Evolutionary conservation across 2,329 filamentous ascomycete genomes (phyloP).

Genomic region (Aspergillus glaucus): DNA sequence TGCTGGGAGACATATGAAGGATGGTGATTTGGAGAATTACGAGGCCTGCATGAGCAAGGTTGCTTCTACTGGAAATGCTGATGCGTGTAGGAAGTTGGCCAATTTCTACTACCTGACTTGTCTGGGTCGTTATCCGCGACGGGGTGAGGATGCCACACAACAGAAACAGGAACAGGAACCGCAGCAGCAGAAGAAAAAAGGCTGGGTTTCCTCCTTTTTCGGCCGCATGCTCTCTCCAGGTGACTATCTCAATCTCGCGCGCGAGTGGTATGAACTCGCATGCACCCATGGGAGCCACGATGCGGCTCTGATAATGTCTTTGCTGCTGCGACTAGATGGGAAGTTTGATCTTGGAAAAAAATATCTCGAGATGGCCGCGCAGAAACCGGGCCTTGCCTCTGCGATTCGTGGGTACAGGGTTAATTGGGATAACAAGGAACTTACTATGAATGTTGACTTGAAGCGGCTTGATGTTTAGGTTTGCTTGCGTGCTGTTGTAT

Average conservation of each 20-base stretch:
- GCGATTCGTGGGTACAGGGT: slow-evolving; percentile 9
- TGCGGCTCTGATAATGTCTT: slow-evolving; percentile 22
- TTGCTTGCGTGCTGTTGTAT: not conserved
- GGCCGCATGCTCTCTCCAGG: slow-evolving; percentile 11
- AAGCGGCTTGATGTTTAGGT: slow-evolving; percentile 18
- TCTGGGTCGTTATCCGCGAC: slow-evolving; percentile 18
- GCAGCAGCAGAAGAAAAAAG: not conserved
- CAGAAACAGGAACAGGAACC: not conserved
- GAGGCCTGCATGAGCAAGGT: slow-evolving; percentile 31
- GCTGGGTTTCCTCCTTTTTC: slow-evolving; percentile 7
- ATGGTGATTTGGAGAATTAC: slow-evolving; percentile 22
- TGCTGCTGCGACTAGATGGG: slow-evolving; percentile 25
- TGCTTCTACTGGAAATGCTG: slow-evolving; percentile 21
- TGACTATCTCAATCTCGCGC: slow-evolving; percentile 23
- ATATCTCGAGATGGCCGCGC: slow-evolving; percentile 10
- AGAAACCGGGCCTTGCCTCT: slow-evolving; percentile 6
- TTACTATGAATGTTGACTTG: slow-evolving; percentile 10
- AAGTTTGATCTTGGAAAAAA: slow-evolving; percentile 7
- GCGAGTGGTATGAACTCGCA: slow-evolving; percentile 31
- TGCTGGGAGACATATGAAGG: slow-evolving; percentile 18
- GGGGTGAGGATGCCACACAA: slow-evolving; percentile 10
- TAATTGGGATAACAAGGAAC: slow-evolving; percentile 18
- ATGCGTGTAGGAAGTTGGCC: slow-evolving; percentile 28
- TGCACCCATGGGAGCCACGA: slow-evolving; percentile 10
- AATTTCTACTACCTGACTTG: slow-evolving; percentile 32